Evolutionary conservation across 2,329 filamentous ascomycete species (phyloP), one percentile per base, ranked within the genome.

Genomic region (Clonostachys sp.): DNA sequence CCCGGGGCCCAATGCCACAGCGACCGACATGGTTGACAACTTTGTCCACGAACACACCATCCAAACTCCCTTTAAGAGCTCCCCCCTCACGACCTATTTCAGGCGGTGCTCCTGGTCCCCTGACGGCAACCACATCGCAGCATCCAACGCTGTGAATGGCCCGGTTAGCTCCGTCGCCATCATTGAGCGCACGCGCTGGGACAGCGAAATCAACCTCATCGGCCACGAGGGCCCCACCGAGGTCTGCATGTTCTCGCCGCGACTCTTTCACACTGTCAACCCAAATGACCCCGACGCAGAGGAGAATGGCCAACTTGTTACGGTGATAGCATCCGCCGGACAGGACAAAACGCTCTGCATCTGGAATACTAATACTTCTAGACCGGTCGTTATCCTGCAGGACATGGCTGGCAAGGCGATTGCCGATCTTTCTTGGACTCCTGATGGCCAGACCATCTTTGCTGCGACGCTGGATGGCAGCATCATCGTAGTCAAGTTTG

Each of bases 131-230:
- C 92, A 97, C 58, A 97, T 99, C 51, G 94, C 94, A 5, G 94
- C 94, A 5, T 90, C 94, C 7, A 99, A 99, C 64, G 91, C 94
- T 0, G 91, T 96, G 17, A 99, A 99, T 61, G 94, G 94, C 0
- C 95, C 94, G 2, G 94, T 99, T 20, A 96, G 90, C 70, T 96
- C 92, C 1, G 92, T 97, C 34, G 92, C 94, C 5, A 97, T 99
- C 49, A 90, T 99, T 48, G 91, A 94, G 61, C 86, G 94, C 56
- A 87, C 89, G 16, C 81, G 82, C 36, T 99, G 95, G 94, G 91
- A 96, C 59, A 91, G 90, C 53, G 91, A 99, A 60, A 97, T 97
- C 70, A 96, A 96, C 63, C 68, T 99, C 50, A 96, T 99, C 51
- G 94, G 94, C 9, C 94, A 99, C 62, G 94, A 99, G 74, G 92